phyloP scores from a whole-genome alignment of 441 rosid genomes.

The Populus tomentosa region DNA sequence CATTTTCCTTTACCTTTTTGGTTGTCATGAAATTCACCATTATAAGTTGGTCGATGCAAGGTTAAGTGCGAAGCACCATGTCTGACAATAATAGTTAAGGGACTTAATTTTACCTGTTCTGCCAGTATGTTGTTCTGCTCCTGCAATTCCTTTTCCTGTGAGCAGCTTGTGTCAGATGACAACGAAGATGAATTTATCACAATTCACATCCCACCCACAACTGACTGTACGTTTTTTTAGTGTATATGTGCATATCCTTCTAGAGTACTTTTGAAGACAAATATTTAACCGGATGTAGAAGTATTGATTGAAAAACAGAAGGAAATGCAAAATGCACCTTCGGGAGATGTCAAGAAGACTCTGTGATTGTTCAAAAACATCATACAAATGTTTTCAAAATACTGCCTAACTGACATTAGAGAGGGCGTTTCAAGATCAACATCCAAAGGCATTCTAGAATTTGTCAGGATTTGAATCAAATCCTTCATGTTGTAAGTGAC shows the following conservation, averaged over 20 bases:
- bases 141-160: conserved; percentile 44
- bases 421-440: too few species aligned
- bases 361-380: neutral
- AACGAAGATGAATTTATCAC: neutral
- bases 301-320: neutral
- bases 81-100: neutral
- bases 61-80: neutral
- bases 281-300: neutral
- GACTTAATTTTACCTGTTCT: conserved; percentile 34
- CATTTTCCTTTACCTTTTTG: conserved; percentile 38
- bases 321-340: neutral
- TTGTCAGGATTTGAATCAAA: too few species aligned
- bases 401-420: too few species aligned
- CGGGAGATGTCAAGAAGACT: neutral
- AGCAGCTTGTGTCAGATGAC: conserved; percentile 7
- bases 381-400: too few species aligned
- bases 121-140: conserved; percentile 40
- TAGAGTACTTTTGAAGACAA: neutral
- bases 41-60: neutral
- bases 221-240: neutral
- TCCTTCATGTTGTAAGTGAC: too few species aligned
- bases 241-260: neutral
- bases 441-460: too few species aligned
- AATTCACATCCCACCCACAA: neutral
- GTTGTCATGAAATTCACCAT: neutral